Conservation (phyloP, 2,329 filamentous ascomycete genomes). For the Thelonectria olida region DNA sequence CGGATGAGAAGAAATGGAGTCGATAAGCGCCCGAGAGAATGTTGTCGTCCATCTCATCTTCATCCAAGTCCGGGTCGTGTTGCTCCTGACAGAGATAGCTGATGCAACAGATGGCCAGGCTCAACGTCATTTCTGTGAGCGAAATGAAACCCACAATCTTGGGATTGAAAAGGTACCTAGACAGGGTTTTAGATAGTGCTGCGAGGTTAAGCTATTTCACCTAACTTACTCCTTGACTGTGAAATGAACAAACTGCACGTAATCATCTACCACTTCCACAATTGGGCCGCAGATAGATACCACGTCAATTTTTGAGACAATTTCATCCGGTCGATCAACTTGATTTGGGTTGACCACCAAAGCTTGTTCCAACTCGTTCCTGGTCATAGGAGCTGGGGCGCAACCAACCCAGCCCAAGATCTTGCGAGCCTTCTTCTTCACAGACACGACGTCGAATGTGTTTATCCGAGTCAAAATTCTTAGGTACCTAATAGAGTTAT, state of each 20-base stretch:
- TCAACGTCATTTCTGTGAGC: too few relatives aligned
- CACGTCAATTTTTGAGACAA: background rate
- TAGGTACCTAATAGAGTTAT: background rate
- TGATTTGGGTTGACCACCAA: background rate
- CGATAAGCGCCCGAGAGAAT: background rate
- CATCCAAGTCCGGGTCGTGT: background rate
- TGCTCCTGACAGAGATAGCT: background rate
- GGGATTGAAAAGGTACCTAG: background rate
- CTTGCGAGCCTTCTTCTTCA: background rate
- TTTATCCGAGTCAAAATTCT: background rate
- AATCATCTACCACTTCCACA: constrained; percentile 15
- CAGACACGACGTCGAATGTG: background rate
- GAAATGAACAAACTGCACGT: constrained; percentile 27
- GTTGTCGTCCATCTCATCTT: background rate
- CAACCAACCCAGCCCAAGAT: constrained; percentile 19
- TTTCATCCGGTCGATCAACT: background rate
- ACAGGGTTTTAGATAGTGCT: background rate
- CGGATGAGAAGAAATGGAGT: background rate
- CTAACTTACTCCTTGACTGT: constrained; percentile 16
- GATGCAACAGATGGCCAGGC: background rate
- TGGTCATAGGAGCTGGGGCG: constrained; percentile 12
- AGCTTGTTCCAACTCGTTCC: constrained; percentile 14
- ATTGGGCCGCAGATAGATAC: constrained; percentile 16
- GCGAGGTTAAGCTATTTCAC: too few relatives aligned
- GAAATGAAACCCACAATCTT: too few relatives aligned